Conservation (phyloP, 208 protist species). For the Wallacemonas collosoma region DNA sequence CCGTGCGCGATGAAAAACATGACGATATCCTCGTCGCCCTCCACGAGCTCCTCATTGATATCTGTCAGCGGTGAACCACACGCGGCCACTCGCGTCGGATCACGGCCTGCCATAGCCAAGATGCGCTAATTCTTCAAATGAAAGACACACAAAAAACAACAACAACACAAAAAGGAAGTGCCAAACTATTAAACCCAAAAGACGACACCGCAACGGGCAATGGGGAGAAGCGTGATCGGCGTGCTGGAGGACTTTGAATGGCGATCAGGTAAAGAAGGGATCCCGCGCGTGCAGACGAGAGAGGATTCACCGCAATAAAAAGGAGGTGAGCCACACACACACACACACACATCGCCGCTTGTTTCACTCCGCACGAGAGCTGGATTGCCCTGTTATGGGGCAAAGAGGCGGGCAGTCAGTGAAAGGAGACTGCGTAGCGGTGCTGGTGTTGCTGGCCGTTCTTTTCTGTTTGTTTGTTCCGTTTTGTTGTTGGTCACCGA, state of each 20-base stretch:
- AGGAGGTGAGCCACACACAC: neutral
- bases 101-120: neutral
- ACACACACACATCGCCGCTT: neutral
- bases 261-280: too few species aligned
- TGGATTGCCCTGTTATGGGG: too few species aligned
- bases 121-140: neutral
- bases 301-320: neutral
- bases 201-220: too few species aligned
- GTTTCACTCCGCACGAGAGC: too few species aligned
- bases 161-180: neutral
- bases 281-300: neutral
- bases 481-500: neutral
- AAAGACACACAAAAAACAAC: neutral
- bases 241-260: too few species aligned
- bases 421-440: too few species aligned
- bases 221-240: too few species aligned
- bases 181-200: too few species aligned
- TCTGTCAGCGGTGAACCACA: neutral
- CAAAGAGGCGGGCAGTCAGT: too few species aligned
- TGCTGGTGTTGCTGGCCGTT: neutral
- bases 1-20: conserved; percentile 83
- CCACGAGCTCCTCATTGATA: neutral
- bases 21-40: conserved; percentile 30
- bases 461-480: neutral
- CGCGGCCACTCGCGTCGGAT: neutral